phyloP scores from a whole-genome alignment of 192 early-diverging fungal species.

The Coemansia sp. region DNA sequence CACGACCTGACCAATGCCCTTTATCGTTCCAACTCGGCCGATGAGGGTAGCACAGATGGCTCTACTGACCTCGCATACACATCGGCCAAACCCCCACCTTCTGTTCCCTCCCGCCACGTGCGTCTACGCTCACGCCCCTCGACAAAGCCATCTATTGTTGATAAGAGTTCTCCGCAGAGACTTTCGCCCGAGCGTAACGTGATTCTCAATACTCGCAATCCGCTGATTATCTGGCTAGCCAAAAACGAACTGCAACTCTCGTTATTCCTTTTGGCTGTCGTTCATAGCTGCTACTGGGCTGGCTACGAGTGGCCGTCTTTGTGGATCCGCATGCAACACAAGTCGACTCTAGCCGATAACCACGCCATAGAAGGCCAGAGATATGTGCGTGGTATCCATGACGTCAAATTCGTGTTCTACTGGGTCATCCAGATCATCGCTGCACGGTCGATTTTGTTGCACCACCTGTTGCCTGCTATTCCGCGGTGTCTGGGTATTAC shows the following conservation, averaged over 20 bases:
- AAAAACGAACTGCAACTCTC: conserved; percentile 39
- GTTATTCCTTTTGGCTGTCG: conserved; percentile 21
- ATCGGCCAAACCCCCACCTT: background rate
- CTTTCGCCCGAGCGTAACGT: conserved; percentile 20
- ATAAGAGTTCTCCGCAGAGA: background rate
- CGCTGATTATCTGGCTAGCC: conserved; percentile 37
- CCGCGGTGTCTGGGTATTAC: conserved; percentile 26
- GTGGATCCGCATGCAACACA: conserved; percentile 43
- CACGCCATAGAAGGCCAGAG: background rate
- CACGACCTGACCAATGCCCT: background rate
- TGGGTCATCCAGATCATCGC: conserved; percentile 71
- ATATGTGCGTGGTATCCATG: conserved; percentile 56
- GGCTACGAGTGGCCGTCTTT: conserved; percentile 37
- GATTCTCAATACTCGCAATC: conserved; percentile 43
- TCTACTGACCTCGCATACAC: background rate
- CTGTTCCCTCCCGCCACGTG: background rate
- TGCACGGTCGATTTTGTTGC: conserved; percentile 61
- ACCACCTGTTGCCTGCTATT: conserved; percentile 33
- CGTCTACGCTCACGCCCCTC: conserved; percentile 27
- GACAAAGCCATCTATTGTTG: background rate
- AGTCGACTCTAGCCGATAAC: conserved; percentile 1
- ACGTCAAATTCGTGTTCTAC: conserved; percentile 64
- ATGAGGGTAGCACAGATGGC: background rate
- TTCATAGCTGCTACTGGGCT: conserved; percentile 30
- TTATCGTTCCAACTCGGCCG: conserved; percentile 5